A percentile compares a stretch with the other conserved stretches of the same genome.
Conservation (phyloP, 306 rosid genomes). For the Trichosanthes cucumerina region DNA sequence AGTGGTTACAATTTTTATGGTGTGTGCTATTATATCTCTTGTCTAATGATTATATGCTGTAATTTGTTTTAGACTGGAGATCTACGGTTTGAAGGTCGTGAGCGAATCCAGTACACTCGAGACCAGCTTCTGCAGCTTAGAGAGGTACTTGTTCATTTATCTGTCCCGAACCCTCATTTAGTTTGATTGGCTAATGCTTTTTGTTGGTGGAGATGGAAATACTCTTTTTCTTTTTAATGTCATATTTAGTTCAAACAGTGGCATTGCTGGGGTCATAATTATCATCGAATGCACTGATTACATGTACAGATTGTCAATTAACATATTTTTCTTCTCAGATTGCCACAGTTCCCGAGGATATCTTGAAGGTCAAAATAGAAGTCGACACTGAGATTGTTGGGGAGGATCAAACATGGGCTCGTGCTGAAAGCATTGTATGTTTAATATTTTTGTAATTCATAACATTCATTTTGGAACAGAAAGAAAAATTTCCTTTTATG, state of each 20-base stretch:
- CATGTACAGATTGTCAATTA: not conserved
- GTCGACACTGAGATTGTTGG: slow-evolving; percentile 23
- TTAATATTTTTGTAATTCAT: not conserved
- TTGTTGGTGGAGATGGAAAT: not conserved
- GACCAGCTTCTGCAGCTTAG: slow-evolving; percentile 28
- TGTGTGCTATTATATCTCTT: not conserved
- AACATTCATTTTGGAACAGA: not conserved
- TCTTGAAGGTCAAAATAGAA: slow-evolving; percentile 29
- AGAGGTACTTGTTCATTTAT: slow-evolving; percentile 15
- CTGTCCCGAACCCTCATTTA: not conserved
- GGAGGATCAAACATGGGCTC: slow-evolving; percentile 30
- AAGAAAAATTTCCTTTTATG: not conserved
- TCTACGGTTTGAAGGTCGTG: slow-evolving; percentile 28
- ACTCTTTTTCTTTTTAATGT: not conserved
- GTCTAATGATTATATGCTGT: not conserved
- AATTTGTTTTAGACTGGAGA: slow-evolving; percentile 19
- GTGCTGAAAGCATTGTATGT: slow-evolving; percentile 24
- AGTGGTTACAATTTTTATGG: not conserved
- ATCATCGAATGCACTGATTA: not conserved
- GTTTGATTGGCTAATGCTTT: not conserved
- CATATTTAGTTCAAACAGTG: slow-evolving; percentile 3
- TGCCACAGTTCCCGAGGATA: slow-evolving; percentile 20
- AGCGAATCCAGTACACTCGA: slow-evolving; percentile 23
- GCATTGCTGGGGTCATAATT: not conserved
- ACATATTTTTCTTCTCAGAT: slow-evolving; percentile 6